A percentile compares a stretch with the other conserved stretches of the same genome.
These are phyloP conservation scores for Trichoderma sp. DNA, from an alignment of 2,329 filamentous ascomycete species.

Conservation along the genomic window DNA sequence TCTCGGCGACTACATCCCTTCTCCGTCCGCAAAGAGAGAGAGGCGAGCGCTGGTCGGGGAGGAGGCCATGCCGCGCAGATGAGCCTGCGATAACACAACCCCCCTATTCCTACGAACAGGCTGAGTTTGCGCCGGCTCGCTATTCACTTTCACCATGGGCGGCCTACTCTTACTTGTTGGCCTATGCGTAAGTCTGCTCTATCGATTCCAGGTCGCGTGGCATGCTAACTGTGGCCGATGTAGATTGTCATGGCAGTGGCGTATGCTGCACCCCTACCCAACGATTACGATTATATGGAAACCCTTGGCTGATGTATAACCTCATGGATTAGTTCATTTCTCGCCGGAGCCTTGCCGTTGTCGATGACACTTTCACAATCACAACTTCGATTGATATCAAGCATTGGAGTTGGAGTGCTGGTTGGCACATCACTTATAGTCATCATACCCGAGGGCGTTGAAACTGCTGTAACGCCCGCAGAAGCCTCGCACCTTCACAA, in stretches of 20 bases:
- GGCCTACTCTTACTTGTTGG: slow-evolving; percentile 19
- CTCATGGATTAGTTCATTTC: slow-evolving; percentile 69
- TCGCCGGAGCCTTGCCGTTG: slow-evolving; percentile 85
- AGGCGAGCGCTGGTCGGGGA: slow-evolving; percentile 4
- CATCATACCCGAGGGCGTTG: slow-evolving; percentile 94
- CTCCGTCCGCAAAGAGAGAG: background rate
- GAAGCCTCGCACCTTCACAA: slow-evolving; percentile 40
- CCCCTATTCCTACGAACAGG: slow-evolving; percentile 10
- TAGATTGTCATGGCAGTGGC: slow-evolving; percentile 58
- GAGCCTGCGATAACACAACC: slow-evolving; percentile 12
- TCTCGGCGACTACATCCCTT: background rate
- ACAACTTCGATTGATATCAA: slow-evolving; percentile 84
- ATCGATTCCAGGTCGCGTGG: background rate
- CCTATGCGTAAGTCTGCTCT: slow-evolving; percentile 20
- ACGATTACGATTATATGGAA: background rate
- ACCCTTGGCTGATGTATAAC: background rate
- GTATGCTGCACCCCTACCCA: slow-evolving; percentile 39
- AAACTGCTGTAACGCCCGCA: slow-evolving; percentile 70
- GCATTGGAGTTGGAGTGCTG: slow-evolving; percentile 87
- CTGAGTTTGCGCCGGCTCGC: slow-evolving; percentile 18
- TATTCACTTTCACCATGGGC: slow-evolving; percentile 21
- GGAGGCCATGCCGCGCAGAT: slow-evolving; percentile 20
- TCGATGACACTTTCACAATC: slow-evolving; percentile 84
- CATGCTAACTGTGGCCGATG: background rate
- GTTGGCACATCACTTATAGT: slow-evolving; percentile 95